Evolutionary conservation across 1,284 basidiomycete genomes (phyloP).

Genomic region (Rhodotorula sp.): DNA sequence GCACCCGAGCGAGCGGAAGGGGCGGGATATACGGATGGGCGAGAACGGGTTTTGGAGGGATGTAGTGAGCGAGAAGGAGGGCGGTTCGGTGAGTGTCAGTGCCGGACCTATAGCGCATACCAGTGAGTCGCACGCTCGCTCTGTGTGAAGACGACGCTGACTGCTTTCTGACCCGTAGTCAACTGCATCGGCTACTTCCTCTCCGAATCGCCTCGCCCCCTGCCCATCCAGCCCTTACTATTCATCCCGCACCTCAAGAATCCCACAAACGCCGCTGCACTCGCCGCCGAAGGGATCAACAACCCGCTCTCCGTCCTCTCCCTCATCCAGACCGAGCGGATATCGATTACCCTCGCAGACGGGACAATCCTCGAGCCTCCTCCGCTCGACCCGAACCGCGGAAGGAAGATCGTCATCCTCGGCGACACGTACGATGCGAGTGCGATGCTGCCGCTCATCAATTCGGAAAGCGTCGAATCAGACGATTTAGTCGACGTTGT

Average conservation of each 20-base stretch:
- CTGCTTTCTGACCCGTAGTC: conserved; percentile 55
- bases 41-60: conserved; percentile 69
- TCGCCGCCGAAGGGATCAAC: conserved; percentile 58
- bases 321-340: conserved; percentile 61
- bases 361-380: conserved; percentile 76
- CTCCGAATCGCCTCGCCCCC: conserved; percentile 57
- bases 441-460: conserved; percentile 3
- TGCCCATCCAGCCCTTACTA: conserved; percentile 48
- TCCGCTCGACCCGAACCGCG: conserved; percentile 47
- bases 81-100: conserved; percentile 59
- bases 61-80: conserved; percentile 50
- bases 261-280: conserved; percentile 23
- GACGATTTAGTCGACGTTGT: conserved; percentile 63
- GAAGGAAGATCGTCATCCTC: conserved; percentile 70
- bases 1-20: conserved; percentile 66
- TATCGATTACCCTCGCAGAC: conserved; percentile 66
- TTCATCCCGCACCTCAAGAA: conserved; percentile 34
- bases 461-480: conserved; percentile 49
- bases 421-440: conserved; percentile 68
- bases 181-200: conserved; percentile 80
- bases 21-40: conserved; percentile 62
- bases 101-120: conserved; percentile 79
- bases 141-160: neutral
- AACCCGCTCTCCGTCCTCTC: conserved; percentile 71
- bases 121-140: conserved; percentile 54